Conservation (phyloP, 768 basidiomycete genomes). For the Inosperma sp. region DNA sequence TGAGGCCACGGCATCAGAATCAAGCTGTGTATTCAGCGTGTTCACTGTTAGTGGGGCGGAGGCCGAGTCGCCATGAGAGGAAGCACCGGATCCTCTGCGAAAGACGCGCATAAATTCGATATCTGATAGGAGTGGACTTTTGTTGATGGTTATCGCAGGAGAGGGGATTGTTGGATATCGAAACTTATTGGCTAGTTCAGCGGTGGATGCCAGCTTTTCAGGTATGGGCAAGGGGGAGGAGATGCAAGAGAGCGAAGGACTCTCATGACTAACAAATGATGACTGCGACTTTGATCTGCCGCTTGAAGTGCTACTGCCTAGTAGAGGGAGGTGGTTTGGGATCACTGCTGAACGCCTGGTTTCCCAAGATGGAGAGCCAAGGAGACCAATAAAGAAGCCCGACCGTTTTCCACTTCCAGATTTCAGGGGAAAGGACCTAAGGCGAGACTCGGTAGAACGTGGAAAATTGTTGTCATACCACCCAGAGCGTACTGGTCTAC, state of each 20-base stretch:
- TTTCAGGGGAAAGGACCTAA: not conserved
- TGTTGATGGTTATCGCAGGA: conserved; percentile 5
- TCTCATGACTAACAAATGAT: not conserved
- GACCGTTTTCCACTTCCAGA: conserved; percentile 23
- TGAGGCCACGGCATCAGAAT: no score
- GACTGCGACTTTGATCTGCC: not conserved
- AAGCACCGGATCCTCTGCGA: not conserved
- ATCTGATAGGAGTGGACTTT: conserved; percentile 8
- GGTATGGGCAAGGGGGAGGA: not conserved
- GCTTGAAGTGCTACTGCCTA: conserved; percentile 24
- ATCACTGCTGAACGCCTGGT: conserved; percentile 23
- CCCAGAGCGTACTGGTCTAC: not conserved
- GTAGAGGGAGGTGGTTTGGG: not conserved
- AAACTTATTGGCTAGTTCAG: not conserved
- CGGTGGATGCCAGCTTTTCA: not conserved
- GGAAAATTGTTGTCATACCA: conserved; percentile 7
- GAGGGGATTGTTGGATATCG: not conserved
- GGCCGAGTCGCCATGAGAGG: no score
- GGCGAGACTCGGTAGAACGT: conserved; percentile 1
- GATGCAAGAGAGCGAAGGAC: conserved; percentile 15
- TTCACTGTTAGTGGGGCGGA: no score
- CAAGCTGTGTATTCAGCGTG: no score
- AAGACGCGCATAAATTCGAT: not conserved
- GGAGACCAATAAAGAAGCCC: conserved; percentile 41
- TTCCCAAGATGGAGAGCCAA: conserved; percentile 43